Percentiles rank a stretch among this genome's conserved stretches.
These are phyloP conservation scores for Fusarium secorum DNA, from an alignment of 2,329 filamentous ascomycete species.

Conservation along the genomic window DNA sequence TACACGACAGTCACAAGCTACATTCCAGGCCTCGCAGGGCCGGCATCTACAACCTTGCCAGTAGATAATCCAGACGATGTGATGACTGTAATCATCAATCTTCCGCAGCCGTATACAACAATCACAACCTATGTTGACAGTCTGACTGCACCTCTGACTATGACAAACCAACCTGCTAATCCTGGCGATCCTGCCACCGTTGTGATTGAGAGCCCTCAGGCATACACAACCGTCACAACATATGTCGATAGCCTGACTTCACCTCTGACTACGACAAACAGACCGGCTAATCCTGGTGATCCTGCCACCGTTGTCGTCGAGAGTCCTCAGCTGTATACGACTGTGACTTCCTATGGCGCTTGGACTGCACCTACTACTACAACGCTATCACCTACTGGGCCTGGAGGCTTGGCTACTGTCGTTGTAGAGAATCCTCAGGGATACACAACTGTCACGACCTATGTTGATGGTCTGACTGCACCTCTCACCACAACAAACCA, in stretches of 20 bases:
- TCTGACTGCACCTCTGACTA: neutral
- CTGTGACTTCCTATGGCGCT: neutral
- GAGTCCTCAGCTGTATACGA: neutral
- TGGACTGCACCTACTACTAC: neutral
- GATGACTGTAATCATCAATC: neutral
- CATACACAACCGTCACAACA: neutral
- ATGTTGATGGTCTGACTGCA: neutral
- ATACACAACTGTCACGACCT: neutral
- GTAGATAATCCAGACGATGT: neutral
- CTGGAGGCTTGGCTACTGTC: neutral
- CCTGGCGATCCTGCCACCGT: rapidly evolving
- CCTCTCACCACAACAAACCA: neutral
- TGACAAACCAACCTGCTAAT: neutral
- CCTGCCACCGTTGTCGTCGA: neutral
- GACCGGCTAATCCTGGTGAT: neutral
- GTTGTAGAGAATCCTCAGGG: neutral
- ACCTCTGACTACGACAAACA: rapidly evolving
- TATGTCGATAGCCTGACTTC: neutral
- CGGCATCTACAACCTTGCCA: neutral
- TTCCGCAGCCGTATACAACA: neutral
- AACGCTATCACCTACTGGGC: neutral
- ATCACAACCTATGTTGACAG: neutral
- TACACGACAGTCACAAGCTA: neutral
- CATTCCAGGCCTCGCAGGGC: neutral
- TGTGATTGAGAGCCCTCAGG: rapidly evolving